These are phyloP conservation scores for Litsea cubeba DNA, from an alignment of 164 flowering plant species.

Conservation along the genomic window DNA sequence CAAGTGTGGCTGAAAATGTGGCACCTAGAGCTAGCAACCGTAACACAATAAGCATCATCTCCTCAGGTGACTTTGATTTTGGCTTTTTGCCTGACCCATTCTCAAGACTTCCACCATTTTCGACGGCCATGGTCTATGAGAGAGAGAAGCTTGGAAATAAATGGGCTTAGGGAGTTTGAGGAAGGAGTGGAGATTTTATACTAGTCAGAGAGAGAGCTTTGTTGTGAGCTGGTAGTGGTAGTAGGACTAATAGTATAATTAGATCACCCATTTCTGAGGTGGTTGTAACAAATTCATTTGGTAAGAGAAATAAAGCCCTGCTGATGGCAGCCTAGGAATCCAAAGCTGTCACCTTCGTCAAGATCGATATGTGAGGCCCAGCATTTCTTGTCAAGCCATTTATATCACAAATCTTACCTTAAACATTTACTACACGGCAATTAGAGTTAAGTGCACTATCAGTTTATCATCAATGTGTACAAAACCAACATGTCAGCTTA, in stretches of 20 bases:
- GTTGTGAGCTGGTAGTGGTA: background rate
- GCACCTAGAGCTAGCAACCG: conserved; percentile 57
- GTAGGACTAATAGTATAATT: too few relatives aligned
- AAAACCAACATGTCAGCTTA: too few relatives aligned
- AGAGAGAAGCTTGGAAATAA: background rate
- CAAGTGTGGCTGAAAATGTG: conserved; percentile 55
- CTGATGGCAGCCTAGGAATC: too few relatives aligned
- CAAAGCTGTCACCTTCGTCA: too few relatives aligned
- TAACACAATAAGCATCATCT: conserved; percentile 25
- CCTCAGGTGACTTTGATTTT: background rate
- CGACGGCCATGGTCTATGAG: conserved; percentile 5
- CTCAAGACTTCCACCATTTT: conserved; percentile 1
- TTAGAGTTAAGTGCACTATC: too few relatives aligned
- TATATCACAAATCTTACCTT: too few relatives aligned
- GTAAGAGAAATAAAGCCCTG: background rate
- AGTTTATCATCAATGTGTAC: too few relatives aligned
- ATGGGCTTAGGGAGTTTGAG: background rate
- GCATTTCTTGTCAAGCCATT: too few relatives aligned
- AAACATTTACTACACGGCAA: too few relatives aligned
- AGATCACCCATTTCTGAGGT: conserved; percentile 4
- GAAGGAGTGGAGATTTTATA: background rate
- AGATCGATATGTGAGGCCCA: too few relatives aligned
- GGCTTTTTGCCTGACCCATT: background rate
- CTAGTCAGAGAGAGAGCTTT: background rate
- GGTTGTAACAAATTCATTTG: conserved; percentile 10